Percentiles rank a stretch among this genome's conserved stretches.
These are phyloP conservation scores for Fusarium sp. DNA, from an alignment of 2,329 filamentous ascomycete species.

Conservation along the genomic window DNA sequence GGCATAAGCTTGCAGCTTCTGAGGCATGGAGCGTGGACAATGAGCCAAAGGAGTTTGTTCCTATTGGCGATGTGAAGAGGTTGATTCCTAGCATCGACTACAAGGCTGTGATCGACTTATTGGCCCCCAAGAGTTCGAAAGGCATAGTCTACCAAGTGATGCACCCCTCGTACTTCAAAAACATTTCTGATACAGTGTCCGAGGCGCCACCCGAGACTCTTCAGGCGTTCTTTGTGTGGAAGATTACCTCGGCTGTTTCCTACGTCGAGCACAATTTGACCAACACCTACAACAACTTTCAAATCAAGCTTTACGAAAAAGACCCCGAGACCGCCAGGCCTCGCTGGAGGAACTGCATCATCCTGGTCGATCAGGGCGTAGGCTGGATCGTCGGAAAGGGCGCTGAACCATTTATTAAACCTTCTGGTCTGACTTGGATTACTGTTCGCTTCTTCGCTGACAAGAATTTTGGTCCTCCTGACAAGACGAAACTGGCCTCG, in stretches of 20 bases:
- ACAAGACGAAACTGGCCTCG: constrained; percentile 75
- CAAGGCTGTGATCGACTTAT: constrained; percentile 8
- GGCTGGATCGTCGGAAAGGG: constrained; percentile 12
- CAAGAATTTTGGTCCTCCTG: constrained; percentile 73
- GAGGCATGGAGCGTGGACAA: not conserved
- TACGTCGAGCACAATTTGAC: constrained; percentile 71
- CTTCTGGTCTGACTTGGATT: constrained; percentile 71
- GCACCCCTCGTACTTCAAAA: not conserved
- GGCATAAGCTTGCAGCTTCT: not conserved
- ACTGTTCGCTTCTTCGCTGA: constrained; percentile 79
- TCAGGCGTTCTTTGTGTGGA: constrained; percentile 75
- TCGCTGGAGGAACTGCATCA: constrained; percentile 26
- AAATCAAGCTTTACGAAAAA: constrained; percentile 70
- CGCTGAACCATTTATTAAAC: not conserved
- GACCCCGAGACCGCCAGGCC: constrained; percentile 14
- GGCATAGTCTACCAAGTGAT: not conserved
- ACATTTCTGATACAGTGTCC: not conserved
- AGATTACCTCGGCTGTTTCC: constrained; percentile 67
- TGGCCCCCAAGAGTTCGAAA: constrained; percentile 26
- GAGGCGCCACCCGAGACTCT: constrained; percentile 68
- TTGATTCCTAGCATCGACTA: constrained; percentile 28
- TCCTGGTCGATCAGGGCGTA: constrained; percentile 19
- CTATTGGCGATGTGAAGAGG: not conserved
- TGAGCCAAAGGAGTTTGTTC: not conserved
- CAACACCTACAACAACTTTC: constrained; percentile 70